Evolutionary conservation across 495 filamentous ascomycete species (phyloP).

Genomic region (Ascobolus immersus): DNA sequence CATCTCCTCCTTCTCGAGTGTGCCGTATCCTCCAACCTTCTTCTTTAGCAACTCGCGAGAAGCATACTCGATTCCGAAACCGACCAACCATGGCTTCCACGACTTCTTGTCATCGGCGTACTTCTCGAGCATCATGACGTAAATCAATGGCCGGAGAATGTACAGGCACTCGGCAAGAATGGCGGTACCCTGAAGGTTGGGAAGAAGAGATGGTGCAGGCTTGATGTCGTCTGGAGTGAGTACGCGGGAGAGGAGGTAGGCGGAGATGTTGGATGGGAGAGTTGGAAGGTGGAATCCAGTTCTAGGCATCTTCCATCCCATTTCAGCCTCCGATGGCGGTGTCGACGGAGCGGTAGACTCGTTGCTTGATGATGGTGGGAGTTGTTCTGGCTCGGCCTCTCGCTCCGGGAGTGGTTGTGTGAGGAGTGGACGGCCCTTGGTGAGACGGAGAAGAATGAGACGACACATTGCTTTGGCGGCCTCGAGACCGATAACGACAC

Average conservation of each 20-base stretch:
- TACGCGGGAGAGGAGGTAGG: constrained; percentile 72
- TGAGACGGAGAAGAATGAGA: constrained; percentile 56
- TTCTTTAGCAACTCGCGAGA: constrained; percentile 59
- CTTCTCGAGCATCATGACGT: constrained; percentile 60
- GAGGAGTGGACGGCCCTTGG: constrained; percentile 59
- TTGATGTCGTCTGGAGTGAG: constrained; percentile 92
- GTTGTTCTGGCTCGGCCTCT: constrained; percentile 38
- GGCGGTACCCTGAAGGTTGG: constrained; percentile 41
- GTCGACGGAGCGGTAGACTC: constrained; percentile 9
- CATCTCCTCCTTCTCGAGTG: constrained; percentile 71
- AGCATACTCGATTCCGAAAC: constrained; percentile 62
- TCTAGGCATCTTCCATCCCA: constrained; percentile 81
- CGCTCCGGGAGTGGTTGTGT: constrained; percentile 68
- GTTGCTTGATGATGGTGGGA: constrained; percentile 20
- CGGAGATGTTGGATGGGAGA: constrained; percentile 59
- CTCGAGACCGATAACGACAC: constrained; percentile 69
- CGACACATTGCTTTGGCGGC: constrained; percentile 67
- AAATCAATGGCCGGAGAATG: constrained; percentile 68
- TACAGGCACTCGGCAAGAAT: constrained; percentile 70
- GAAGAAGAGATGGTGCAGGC: constrained; percentile 55
- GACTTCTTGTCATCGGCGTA: constrained; percentile 31
- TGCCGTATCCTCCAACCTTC: constrained; percentile 48
- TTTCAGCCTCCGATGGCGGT: constrained; percentile 17
- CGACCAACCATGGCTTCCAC: constrained; percentile 82
- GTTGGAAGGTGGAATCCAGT: constrained; percentile 62